Conservation (phyloP, 805 yeast species). For the Huiozyma naganishii region DNA sequence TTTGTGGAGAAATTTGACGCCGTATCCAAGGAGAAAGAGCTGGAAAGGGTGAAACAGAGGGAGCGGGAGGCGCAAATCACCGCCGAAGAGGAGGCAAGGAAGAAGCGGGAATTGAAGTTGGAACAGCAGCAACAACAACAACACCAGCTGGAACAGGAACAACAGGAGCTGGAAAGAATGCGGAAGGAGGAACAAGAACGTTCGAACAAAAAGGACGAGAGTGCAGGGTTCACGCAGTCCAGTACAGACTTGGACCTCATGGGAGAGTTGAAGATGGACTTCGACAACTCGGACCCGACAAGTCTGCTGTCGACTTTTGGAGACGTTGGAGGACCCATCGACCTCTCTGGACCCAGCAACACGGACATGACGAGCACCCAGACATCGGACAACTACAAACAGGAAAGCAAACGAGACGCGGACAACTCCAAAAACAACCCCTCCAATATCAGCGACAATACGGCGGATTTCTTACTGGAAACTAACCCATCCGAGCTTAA, state of each 20-base stretch:
- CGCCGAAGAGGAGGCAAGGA: slow-evolving; percentile 1
- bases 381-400: neutral
- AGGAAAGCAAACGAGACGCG: neutral
- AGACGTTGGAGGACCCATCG: neutral
- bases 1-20: slow-evolving; percentile 25
- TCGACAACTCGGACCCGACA: neutral
- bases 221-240: slow-evolving; percentile 7
- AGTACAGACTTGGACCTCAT: slow-evolving; percentile 9
- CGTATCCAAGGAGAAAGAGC: slow-evolving; percentile 24
- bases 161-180: slow-evolving; percentile 1
- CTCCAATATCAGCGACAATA: neutral
- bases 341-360: neutral
- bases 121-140: slow-evolving; percentile 1
- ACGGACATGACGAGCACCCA: neutral
- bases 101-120: neutral
- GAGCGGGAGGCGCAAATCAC: slow-evolving; percentile 6
- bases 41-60: slow-evolving; percentile 6
- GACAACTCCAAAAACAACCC: neutral
- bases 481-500: neutral
- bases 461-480: neutral
- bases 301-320: neutral
- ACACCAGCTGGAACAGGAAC: too few relatives aligned
- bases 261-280: slow-evolving; percentile 1
- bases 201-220: slow-evolving; percentile 5
- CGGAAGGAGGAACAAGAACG: slow-evolving; percentile 4